Percentiles rank a stretch among this genome's conserved stretches.
phyloP scores from a whole-genome alignment of 2,329 filamentous ascomycete genomes.

The Cladobotryum protrusum region DNA sequence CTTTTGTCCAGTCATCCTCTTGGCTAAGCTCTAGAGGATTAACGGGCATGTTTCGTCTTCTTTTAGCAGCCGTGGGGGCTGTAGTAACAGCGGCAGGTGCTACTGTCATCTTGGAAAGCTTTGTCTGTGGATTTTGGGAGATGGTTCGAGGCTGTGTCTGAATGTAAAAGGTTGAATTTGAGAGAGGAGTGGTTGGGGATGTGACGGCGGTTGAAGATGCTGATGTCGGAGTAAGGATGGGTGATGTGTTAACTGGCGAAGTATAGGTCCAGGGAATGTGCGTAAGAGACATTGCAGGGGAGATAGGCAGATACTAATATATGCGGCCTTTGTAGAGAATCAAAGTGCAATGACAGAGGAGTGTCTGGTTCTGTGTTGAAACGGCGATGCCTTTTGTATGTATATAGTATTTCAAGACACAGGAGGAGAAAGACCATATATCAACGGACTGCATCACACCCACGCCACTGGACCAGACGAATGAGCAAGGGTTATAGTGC shows the following conservation, averaged over 20 bases:
- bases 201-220: neutral
- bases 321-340: neutral
- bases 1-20: constrained; percentile 25
- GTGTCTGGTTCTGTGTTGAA: neutral
- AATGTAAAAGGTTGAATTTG: constrained; percentile 1
- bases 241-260: constrained; percentile 3
- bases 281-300: constrained; percentile 9
- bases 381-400: constrained; percentile 6
- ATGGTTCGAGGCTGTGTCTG: neutral
- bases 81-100: constrained; percentile 5
- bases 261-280: constrained; percentile 9
- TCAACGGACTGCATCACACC: neutral
- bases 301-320: neutral
- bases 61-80: constrained; percentile 5
- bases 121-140: neutral
- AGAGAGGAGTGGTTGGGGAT: constrained; percentile 5
- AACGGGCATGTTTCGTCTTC: constrained; percentile 7
- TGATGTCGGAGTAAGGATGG: neutral
- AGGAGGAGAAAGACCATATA: neutral
- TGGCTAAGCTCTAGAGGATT: constrained; percentile 13
- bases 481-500: neutral
- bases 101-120: neutral
- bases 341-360: neutral
- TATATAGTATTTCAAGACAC: neutral
- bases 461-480: neutral